Percentiles rank a stretch among this genome's conserved stretches.
phyloP scores from a whole-genome alignment of 371 early-diverging fungal genomes.

The Actinomortierella wolfii region DNA sequence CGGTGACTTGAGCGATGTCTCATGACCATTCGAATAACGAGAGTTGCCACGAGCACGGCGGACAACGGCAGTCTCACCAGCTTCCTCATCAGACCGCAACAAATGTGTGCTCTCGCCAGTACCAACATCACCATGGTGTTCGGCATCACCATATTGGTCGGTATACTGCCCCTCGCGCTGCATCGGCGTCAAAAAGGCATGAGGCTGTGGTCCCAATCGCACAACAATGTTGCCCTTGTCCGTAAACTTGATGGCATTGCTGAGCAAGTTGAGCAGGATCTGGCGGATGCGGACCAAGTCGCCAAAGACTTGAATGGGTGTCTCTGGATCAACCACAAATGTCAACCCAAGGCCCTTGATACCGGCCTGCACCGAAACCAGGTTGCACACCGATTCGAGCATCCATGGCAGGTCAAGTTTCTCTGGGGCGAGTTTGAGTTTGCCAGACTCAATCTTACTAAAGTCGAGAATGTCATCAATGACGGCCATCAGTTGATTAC shows the following conservation, averaged over 20 bases:
- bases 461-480: conserved; percentile 65
- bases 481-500: conserved; percentile 60
- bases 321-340: conserved; percentile 62
- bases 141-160: too few species aligned
- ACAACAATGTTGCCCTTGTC: conserved; percentile 65
- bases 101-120: too few species aligned
- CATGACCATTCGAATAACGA: too few species aligned
- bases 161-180: too few species aligned
- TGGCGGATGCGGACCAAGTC: conserved; percentile 57
- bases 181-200: too few species aligned
- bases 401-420: conserved; percentile 39
- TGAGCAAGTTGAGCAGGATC: conserved; percentile 55
- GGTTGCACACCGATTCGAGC: conserved; percentile 46
- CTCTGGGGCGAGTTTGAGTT: conserved; percentile 47
- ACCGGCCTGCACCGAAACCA: conserved; percentile 64
- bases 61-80: too few species aligned
- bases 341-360: conserved; percentile 48
- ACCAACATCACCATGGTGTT: too few species aligned
- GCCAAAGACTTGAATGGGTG: conserved; percentile 58
- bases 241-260: conserved; percentile 72
- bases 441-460: conserved; percentile 62
- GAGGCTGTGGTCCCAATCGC: conserved; percentile 36
- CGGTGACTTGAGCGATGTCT: too few species aligned
- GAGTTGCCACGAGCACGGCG: too few species aligned
- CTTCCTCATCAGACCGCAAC: too few species aligned